Evolutionary conservation across 2,329 filamentous ascomycete species (phyloP), one percentile per base, ranked within the genome.

Genomic region (Neofusicoccum umdonicola): DNA sequence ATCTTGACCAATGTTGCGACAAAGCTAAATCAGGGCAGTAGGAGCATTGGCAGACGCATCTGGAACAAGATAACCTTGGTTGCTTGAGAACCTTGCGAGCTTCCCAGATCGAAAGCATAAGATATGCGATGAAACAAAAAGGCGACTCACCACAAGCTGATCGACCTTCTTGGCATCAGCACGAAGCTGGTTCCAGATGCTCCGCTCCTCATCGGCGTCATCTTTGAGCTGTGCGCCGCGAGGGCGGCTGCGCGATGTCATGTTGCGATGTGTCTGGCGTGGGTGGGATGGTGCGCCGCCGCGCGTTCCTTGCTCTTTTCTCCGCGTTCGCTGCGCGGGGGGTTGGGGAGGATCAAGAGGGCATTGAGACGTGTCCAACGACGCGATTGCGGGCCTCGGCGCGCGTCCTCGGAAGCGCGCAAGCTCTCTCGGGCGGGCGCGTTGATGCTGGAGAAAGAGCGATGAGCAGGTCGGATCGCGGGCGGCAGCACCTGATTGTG

Each of bases 171-270:
- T 79, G 5, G 77, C 80, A 67, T 81, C 79, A 47, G 75, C 74
- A 60, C 76, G 76, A 65, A 84, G 81, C 65, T 79, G 76, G 62
- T 78, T 80, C 82, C 82, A 84, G 62, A 84, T 71, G 15, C 79
- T 74, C 37, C 80, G 75, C 70, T 83, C 81, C 70, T 83, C 81
- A 63, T 83, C 81, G 50, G 81, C 77, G 66, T 83, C 81, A 64
- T 83, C 80, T 67, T 82, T 82, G 68, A 76, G 75, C 65, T 80
- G 70, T 67, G 79, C 71, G 68, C 74, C 68, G 67, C 80, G 76
- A 50, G 75, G 75, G 67, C 81, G 72, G 69, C 76, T 82, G 54
- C 81, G 79, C 56, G 77, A 76, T 47, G 81, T 80, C 81, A 83
- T 83, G 48, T 3, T 13, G 48, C 27, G 27, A 39, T 27, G 61